A percentile compares a stretch with the other conserved stretches of the same genome.
Conservation (phyloP, 31 red algal genomes). For the Odonthalia washingtoniensis region DNA sequence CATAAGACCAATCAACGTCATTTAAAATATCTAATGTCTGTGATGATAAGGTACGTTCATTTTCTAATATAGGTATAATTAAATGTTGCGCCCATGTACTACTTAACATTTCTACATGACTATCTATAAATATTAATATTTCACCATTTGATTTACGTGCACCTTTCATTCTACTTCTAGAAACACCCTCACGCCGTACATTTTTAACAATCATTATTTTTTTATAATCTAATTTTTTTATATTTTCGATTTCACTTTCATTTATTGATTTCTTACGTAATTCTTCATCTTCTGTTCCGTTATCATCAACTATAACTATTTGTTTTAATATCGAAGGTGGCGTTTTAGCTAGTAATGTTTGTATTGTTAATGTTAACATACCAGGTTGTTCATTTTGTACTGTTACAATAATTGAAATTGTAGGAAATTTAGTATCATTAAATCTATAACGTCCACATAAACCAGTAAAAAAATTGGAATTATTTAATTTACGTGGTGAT, state of each 20-base stretch:
- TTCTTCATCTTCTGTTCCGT: conserved; percentile 42
- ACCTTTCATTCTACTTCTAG: conserved; percentile 62
- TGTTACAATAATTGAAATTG: conserved; percentile 65
- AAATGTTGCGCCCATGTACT: conserved; percentile 75
- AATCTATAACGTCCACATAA: conserved; percentile 78
- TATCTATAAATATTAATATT: conserved; percentile 76
- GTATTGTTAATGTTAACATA: conserved; percentile 71
- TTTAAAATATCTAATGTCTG: conserved; percentile 79
- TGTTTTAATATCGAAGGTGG: conserved; percentile 62
- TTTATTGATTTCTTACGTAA: conserved; percentile 37
- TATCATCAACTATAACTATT: conserved; percentile 78
- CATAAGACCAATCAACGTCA: conserved; percentile 73
- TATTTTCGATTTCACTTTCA: conserved; percentile 61
- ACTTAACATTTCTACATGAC: conserved; percentile 80
- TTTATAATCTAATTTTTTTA: conserved; percentile 29
- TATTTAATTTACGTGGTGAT: conserved; percentile 49
- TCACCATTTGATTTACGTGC: conserved; percentile 57
- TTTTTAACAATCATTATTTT: conserved; percentile 64
- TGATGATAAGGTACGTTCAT: conserved; percentile 58
- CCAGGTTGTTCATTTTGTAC: conserved; percentile 68
- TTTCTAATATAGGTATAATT: conserved; percentile 65
- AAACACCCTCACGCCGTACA: conserved; percentile 50
- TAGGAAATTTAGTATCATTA: conserved; percentile 58
- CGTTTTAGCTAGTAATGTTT: conserved; percentile 59
- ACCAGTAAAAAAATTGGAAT: conserved; percentile 63